Percentiles rank a stretch among this genome's conserved stretches.
These are phyloP conservation scores for Ustulina deusta DNA, from an alignment of 2,329 filamentous ascomycete genomes.

Conservation along the genomic window DNA sequence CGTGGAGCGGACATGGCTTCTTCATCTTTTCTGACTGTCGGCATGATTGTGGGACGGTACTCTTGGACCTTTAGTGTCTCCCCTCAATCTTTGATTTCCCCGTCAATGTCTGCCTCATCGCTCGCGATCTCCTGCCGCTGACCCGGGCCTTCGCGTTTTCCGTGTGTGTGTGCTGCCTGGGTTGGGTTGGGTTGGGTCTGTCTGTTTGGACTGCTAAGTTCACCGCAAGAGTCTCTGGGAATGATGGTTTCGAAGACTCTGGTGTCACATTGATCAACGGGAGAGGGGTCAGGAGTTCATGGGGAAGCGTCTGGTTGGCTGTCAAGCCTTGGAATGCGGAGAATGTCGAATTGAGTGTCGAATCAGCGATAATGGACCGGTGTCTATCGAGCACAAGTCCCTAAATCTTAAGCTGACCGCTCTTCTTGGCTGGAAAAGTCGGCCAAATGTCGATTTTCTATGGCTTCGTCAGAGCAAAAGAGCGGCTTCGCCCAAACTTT, in stretches of 20 bases:
- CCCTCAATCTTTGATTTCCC: not conserved
- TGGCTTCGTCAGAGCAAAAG: constrained; percentile 27
- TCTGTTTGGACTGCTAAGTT: constrained; percentile 42
- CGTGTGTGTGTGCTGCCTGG: constrained; percentile 13
- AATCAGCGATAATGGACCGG: constrained; percentile 37
- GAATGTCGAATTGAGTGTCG: constrained; percentile 35
- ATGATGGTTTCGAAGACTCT: constrained; percentile 36
- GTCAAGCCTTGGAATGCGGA: constrained; percentile 37
- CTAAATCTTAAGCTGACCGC: constrained; percentile 49
- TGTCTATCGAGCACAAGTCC: constrained; percentile 32
- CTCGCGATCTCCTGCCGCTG: constrained; percentile 22
- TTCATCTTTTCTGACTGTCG: constrained; percentile 21
- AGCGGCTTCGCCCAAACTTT: constrained; percentile 32
- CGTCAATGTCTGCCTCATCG: not conserved
- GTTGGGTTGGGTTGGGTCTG: constrained; percentile 8
- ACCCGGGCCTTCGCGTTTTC: not conserved
- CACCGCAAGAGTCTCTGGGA: constrained; percentile 47
- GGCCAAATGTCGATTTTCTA: constrained; percentile 33
- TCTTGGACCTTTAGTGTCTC: not conserved
- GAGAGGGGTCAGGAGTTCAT: constrained; percentile 36
- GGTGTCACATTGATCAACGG: constrained; percentile 39
- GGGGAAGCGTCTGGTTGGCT: constrained; percentile 40
- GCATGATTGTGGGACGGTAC: constrained; percentile 28
- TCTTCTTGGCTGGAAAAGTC: constrained; percentile 44
- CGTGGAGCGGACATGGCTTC: constrained; percentile 12